These are phyloP conservation scores for Metschnikowia aberdeeniae DNA, from an alignment of 805 yeast genomes.

Conservation along the genomic window DNA sequence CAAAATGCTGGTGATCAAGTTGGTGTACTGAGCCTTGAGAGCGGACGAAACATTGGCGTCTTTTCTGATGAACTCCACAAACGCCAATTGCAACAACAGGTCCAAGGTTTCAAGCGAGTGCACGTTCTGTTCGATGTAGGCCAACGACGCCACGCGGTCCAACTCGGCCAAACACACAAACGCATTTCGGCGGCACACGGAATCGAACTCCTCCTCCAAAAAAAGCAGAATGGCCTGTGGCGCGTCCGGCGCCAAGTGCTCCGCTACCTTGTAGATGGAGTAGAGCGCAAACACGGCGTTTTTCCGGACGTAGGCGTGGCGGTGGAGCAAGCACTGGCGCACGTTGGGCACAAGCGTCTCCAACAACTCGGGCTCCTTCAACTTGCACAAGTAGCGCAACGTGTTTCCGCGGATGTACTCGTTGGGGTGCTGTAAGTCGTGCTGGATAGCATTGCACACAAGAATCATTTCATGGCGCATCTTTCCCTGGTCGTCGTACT, in stretches of 20 bases:
- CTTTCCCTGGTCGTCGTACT: conserved; percentile 81
- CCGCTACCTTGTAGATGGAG: conserved; percentile 77
- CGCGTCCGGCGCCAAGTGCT: conserved; percentile 93
- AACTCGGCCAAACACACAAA: conserved; percentile 81
- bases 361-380: conserved; percentile 87
- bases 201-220: conserved; percentile 78
- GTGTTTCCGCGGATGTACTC: conserved; percentile 96
- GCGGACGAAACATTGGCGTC: conserved; percentile 54
- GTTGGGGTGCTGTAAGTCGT: conserved; percentile 96
- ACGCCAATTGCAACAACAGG: conserved; percentile 80
- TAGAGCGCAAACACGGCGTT: conserved; percentile 91
- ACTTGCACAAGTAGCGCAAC: conserved; percentile 81
- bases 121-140: conserved; percentile 71
- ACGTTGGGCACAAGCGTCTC: conserved; percentile 95
- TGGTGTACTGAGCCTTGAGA: conserved; percentile 66
- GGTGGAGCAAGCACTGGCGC: conserved; percentile 85
- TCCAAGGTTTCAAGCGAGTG: conserved; percentile 61
- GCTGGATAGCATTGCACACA: conserved; percentile 96
- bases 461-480: conserved; percentile 97
- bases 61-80: conserved; percentile 84
- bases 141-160: conserved; percentile 80
- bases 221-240: conserved; percentile 73
- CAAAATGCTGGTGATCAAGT: conserved; percentile 66
- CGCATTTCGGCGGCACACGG: conserved; percentile 93
- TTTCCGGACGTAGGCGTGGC: conserved; percentile 97